These are phyloP conservation scores for Escallonia rubra DNA, from an alignment of 129 eudicot species.

Conservation along the genomic window DNA sequence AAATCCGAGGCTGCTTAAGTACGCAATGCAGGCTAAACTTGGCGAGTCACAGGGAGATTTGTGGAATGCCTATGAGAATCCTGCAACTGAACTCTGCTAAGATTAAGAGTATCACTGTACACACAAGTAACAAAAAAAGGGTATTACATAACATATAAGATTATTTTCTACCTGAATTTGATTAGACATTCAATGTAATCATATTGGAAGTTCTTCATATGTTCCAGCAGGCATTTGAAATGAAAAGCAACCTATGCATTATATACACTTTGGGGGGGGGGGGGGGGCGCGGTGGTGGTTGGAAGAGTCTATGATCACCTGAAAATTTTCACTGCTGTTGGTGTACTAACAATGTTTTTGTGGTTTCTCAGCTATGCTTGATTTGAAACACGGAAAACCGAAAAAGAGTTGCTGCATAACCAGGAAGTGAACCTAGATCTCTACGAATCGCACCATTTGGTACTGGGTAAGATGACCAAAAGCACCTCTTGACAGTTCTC, in stretches of 20 bases:
- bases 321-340: background rate
- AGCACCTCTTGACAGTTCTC: background rate
- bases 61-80: no score
- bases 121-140: no score
- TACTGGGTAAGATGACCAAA: background rate
- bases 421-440: no score
- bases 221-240: background rate
- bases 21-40: no score
- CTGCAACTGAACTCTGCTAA: no score
- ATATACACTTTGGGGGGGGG: background rate
- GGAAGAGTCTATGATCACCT: background rate
- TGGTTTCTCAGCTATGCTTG: background rate
- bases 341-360: background rate
- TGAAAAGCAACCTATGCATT: background rate
- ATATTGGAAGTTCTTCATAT: background rate
- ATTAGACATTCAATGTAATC: background rate
- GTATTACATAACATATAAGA: no score
- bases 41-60: no score
- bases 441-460: background rate
- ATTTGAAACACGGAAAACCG: background rate
- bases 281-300: no score
- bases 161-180: no score
- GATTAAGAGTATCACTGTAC: no score
- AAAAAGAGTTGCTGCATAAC: background rate
- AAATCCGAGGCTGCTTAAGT: no score